Conservation (phyloP, 2,329 filamentous ascomycete genomes). For the Cercospora sesami region DNA sequence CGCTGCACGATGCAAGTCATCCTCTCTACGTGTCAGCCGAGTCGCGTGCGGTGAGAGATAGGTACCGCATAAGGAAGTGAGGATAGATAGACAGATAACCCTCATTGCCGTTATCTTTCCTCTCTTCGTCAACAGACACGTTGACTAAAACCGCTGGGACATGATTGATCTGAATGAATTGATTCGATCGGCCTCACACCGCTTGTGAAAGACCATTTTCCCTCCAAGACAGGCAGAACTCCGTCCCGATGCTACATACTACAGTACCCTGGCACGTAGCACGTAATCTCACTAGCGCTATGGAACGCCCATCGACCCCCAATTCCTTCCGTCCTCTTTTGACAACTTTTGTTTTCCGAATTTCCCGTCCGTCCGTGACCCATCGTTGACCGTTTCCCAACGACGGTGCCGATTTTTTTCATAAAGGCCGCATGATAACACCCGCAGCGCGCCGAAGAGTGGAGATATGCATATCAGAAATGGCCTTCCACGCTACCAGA, state of each 20-base stretch:
- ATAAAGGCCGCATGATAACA: neutral
- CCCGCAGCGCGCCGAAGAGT: neutral
- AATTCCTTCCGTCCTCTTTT: neutral
- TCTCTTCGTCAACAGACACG: neutral
- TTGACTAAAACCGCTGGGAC: neutral
- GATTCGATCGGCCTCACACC: neutral
- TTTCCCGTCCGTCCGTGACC: neutral
- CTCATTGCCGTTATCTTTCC: neutral
- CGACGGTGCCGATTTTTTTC: neutral
- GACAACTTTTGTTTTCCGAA: neutral
- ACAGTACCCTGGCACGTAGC: neutral
- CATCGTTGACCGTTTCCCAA: constrained; percentile 2
- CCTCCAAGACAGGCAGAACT: neutral
- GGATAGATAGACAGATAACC: neutral
- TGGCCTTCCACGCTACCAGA: neutral
- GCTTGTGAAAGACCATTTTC: neutral
- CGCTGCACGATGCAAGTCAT: neutral
- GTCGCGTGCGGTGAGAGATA: neutral
- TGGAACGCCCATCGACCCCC: neutral
- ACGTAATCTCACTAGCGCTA: neutral
- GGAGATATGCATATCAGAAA: constrained; percentile 12
- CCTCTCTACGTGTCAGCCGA: neutral
- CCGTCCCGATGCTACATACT: neutral
- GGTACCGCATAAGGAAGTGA: neutral
- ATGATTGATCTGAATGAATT: neutral